Evolutionary conservation across 768 basidiomycete genomes (phyloP).

Genomic region (Mycena crocata): DNA sequence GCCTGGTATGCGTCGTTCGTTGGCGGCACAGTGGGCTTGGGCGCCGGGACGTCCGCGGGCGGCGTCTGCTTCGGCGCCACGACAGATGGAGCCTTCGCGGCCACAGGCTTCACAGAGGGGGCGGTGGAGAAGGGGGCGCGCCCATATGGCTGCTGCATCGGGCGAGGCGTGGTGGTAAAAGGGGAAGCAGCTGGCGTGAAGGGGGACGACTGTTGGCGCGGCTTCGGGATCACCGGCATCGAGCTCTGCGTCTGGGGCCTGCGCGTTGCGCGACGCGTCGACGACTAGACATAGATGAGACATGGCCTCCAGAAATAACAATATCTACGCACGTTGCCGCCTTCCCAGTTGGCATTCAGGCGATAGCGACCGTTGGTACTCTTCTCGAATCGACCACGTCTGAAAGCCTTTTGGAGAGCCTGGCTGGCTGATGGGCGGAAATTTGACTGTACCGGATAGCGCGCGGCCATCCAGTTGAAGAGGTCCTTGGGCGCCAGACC

Average conservation of each 20-base stretch:
- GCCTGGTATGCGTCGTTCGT: constrained; percentile 52
- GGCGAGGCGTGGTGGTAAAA: constrained; percentile 27
- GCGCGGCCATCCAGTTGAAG: constrained; percentile 85
- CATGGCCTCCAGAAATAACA: constrained; percentile 14
- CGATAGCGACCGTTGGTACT: constrained; percentile 78
- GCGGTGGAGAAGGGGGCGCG: neutral
- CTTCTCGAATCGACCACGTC: constrained; percentile 85
- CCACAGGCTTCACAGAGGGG: neutral
- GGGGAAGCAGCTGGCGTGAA: constrained; percentile 36
- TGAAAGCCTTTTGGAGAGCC: constrained; percentile 88
- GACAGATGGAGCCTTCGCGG: neutral
- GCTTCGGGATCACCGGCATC: constrained; percentile 3
- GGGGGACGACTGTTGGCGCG: too few relatives aligned
- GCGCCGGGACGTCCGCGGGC: constrained; percentile 1
- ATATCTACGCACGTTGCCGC: constrained; percentile 71
- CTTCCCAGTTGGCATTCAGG: constrained; percentile 83
- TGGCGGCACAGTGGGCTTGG: constrained; percentile 19
- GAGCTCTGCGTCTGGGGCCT: constrained; percentile 73
- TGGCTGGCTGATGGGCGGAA: constrained; percentile 92
- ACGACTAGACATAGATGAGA: constrained; percentile 61
- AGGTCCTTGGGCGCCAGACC: constrained; percentile 87
- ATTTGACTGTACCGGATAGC: constrained; percentile 88
- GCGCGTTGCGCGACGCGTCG: constrained; percentile 76
- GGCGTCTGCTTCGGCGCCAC: constrained; percentile 11
- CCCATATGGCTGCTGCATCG: constrained; percentile 7